These are phyloP conservation scores for Castanopsis chinensis DNA, from an alignment of 306 rosid species.

Conservation along the genomic window DNA sequence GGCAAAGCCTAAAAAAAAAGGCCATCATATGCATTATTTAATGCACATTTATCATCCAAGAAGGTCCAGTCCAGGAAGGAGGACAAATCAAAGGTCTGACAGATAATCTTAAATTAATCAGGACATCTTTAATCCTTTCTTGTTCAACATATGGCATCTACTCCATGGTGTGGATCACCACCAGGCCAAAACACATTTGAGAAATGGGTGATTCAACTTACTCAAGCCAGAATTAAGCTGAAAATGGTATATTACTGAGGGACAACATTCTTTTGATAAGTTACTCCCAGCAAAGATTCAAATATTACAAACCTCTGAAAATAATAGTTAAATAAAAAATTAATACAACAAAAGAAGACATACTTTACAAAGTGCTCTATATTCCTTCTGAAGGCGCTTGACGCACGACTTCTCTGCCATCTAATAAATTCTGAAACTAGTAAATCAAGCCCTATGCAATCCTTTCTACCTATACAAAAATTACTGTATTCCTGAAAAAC, in stretches of 20 bases:
- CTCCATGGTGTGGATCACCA: neutral
- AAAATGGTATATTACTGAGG: neutral
- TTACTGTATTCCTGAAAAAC: slow-evolving; percentile 25
- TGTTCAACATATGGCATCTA: neutral
- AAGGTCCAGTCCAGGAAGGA: neutral
- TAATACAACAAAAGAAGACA: slow-evolving; percentile 19
- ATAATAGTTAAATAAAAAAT: slow-evolving; percentile 2
- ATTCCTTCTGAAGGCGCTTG: slow-evolving; percentile 98
- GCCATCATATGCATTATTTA: neutral
- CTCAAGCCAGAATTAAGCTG: neutral
- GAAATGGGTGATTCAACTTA: neutral
- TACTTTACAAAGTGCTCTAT: slow-evolving; percentile 98
- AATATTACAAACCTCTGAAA: neutral
- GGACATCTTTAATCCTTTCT: neutral
- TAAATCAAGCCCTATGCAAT: slow-evolving; percentile 19
- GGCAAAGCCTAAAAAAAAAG: neutral
- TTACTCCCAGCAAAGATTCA: neutral
- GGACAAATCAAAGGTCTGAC: neutral
- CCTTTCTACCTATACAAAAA: slow-evolving; percentile 17
- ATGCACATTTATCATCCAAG: neutral
- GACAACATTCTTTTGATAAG: neutral
- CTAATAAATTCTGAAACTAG: slow-evolving; percentile 26
- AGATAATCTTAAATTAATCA: neutral
- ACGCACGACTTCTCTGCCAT: slow-evolving; percentile 94
- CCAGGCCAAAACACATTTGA: neutral